Base-by-base conservation (phyloP, 2,329 filamentous ascomycete genomes). In the Lasiodiplodia gonubiensis region DNA sequence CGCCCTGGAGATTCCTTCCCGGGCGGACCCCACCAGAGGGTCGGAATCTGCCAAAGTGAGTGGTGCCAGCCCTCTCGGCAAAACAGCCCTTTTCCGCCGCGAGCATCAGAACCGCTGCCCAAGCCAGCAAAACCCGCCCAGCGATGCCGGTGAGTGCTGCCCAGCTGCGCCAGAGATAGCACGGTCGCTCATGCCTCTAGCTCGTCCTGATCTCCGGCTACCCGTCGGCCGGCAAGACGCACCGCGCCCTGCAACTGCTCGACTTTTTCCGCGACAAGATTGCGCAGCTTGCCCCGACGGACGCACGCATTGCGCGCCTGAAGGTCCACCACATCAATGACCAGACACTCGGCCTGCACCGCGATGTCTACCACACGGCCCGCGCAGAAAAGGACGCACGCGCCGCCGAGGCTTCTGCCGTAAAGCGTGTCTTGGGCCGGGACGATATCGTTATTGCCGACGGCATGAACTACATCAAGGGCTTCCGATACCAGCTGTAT, bases 401-500 rank as follows among this genome's bases (percentile, higher is more conserved):
- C 30, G 92, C 92, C 1, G 85, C 88, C 51, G 84, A 92, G 66
- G 92, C 91, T 77, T 92, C 86, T 69, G 91, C 92, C 69, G 90
- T 94, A 54, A 94, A 94, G 83, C 86, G 92, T 52, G 86, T 89
- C 59, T 84, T 96, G 35, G 88, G 86, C 69, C 86, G 88, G 67
- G 88, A 88, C 73, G 90, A 92, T 74, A 88, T 96, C 68, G 91
- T 95, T 64, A 87, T 96, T 55, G 86, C 93, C 18, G 92, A 96
- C 76, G 89, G 89, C 1, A 81, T 92, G 69, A 95, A 95, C 79
- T 96, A 95, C 80, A 96, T 96, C 81, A 95, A 95, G 78, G 92
- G 92, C 46, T 95, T 92, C 87, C 86, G 92, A 59, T 96, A 96
- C 77, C 92, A 96, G 82, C 83, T 96, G 25, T 90, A 90, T 78